Evolutionary conservation across 331 rosid species (phyloP), one percentile per base, ranked within the genome.

Genomic region (Ulmus americana): DNA sequence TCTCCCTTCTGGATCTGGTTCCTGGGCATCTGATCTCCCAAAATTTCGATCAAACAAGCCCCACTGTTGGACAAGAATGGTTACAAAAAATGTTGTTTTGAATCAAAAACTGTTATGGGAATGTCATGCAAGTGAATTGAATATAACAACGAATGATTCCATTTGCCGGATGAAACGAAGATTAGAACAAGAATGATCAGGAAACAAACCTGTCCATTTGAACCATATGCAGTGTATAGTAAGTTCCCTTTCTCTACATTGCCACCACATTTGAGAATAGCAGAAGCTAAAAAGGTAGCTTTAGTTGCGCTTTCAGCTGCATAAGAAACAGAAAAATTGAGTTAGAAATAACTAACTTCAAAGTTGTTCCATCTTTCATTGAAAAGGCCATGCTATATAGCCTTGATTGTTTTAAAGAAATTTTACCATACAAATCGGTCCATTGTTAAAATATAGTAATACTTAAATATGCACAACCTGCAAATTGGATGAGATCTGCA

Each of bases 1-100:
- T 80, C 97, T 87, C 41, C 95, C 95, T 63, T 89, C 97, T 54
- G 98, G 98, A 81, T 92, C 98, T 6, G 98, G 82, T 43, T 81
- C 98, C 76, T 89, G 76, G 62, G 97, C 28, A 79, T 92, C 98
- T 14, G 78, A 39, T 74, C 98, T 83, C 70, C 98, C 98, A 57
- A 92, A 87, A 64, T 85, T 81, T 67, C 42, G 82, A 14, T 92
- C 95, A 51, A 89, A 92, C 81, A 89, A 76, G 10, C 86, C 91
- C 98, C 98, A 92, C 98, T 92, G 78, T 74, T n/a, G 55, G 38
- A 70, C 77, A 75, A 72, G 0, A 66, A 77, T 39, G 70, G 39
- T 64, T 28, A 28, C 6, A 5, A 10, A 47, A 47, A 63, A 10
- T 2, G 20, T 10, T 6, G 11, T 7, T 0, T 52, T 28, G 35